Percentiles rank a stretch among this genome's conserved stretches.
phyloP scores from a whole-genome alignment of 2,329 filamentous ascomycete genomes.

The Cercospora zeina region DNA sequence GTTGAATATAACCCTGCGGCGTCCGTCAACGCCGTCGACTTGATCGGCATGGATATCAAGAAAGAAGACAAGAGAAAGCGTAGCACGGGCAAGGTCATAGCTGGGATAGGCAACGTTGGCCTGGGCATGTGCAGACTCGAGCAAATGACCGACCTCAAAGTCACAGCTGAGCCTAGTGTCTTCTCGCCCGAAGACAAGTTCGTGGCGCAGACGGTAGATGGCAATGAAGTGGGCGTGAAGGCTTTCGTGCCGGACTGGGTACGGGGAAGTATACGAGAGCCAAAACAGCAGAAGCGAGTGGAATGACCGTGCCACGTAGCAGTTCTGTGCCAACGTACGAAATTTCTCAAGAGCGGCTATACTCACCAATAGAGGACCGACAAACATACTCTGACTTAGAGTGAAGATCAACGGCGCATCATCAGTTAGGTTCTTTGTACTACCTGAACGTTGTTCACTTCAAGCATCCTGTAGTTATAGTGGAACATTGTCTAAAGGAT shows the following conservation, averaged over 20 bases:
- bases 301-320: conserved; percentile 23
- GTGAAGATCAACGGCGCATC: too few relatives aligned
- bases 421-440: too few relatives aligned
- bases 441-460: too few relatives aligned
- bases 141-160: conserved; percentile 78
- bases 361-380: too few relatives aligned
- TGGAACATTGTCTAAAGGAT: too few relatives aligned
- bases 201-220: conserved; percentile 35
- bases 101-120: conserved; percentile 79
- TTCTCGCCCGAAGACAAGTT: conserved; percentile 61
- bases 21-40: neutral
- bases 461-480: too few relatives aligned
- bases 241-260: conserved; percentile 81
- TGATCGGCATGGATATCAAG: conserved; percentile 53
- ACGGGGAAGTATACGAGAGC: conserved; percentile 46
- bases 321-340: neutral
- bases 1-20: conserved; percentile 52
- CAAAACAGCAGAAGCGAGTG: conserved; percentile 44
- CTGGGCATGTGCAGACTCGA: conserved; percentile 84
- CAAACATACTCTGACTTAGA: too few relatives aligned
- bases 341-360: too few relatives aligned
- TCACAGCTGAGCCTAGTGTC: conserved; percentile 66
- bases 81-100: conserved; percentile 77
- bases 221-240: conserved; percentile 42
- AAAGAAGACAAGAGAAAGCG: conserved; percentile 57